Base-by-base conservation (phyloP, 2,329 filamentous ascomycete genomes). In the Emericellopsis cladophorae region DNA sequence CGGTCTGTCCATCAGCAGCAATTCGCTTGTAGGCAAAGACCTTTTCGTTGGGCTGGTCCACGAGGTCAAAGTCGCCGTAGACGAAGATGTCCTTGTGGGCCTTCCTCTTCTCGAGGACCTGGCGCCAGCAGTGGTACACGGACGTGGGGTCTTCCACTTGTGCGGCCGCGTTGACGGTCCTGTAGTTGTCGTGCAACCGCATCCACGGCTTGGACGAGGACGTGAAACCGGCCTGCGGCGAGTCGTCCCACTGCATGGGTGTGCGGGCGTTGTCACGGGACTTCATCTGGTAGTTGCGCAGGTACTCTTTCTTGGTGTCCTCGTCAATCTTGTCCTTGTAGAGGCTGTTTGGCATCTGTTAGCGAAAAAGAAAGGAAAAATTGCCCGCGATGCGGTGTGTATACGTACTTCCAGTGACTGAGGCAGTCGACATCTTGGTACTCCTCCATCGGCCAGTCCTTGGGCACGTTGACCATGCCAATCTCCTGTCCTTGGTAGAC, bases 401-500 rank as follows among this genome's bases (percentile, higher is more conserved):
- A 37, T 5, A 36, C 56, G 49, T 54, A 63, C 57, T 62, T 58
- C 67, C 65, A 74, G 40, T 69, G 63, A 42, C 68, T 72, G n/a
- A 72, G 49, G 15, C 62, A 68, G 44, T 80, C 72, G 32, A 86
- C 67, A 46, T 87, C 82, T 54, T 79, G 76, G 59, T 84, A 88
- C 48, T 82, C 74, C 4, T 74, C 63, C 40, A 82, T 74, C 1
- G 60, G 59, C 76, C 80, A 82, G 5, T 68, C 63, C 9, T 58
- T 57, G 2, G 79, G 78, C 16, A 80, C 66, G 49, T 82, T 82
- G 29, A 68, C 64, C 72, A 81, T 81, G 15, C 76, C 79, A 29
- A 83, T 64, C 56, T 84, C 79, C 52, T 84, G 76, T 11, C 79
- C 79, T 54, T 83, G 79, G 52, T 81, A 83, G n/a, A 83, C 59